Base-by-base conservation (phyloP, 495 filamentous ascomycete species). In the Ascobolus immersus region DNA sequence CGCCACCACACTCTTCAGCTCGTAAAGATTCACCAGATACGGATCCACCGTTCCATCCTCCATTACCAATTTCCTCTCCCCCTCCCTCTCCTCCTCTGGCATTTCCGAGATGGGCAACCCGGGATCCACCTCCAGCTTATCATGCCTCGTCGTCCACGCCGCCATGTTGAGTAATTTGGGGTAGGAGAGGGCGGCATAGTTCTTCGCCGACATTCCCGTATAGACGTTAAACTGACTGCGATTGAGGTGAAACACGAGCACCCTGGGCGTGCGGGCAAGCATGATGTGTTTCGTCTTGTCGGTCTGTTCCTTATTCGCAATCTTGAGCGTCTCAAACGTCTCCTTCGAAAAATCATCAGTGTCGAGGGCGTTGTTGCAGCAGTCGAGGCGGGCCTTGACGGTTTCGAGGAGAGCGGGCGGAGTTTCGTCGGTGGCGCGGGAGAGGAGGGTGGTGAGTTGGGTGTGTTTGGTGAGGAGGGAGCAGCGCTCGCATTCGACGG, bases 401-500 rank as follows among this genome's bases (percentile, higher is more conserved):
- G 39, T 34, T 4, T 29, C 14, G 30, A 39, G 36, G 42, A 52
- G 20, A 34, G 41, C 17, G 44, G 32, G 36, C 4, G 39, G 17
- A 41, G 42, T 0, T 13, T 38, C 34, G 2, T 44, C 14, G 33
- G 38, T 26, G 22, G 37, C 37, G 8, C 49, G 43, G 19, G 52
- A 42, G 4, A 58, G 38, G 6, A 67, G 38, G 2, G 47, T 42
- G 10, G 49, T 50, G 22, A 67, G 37, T 1, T 52, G 29, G 5
- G 43, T 39, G 10, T 54, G 52, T 9, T 45, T 39, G 23, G 53
- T 55, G 1, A 84, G 44, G 5, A 94, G 59, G 0, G 86, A 86
- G 54, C 89, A 99, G 38, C 82, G 91, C 23, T 69, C 62, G 50
- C 89, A 99, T 43, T 93, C 73, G 11, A 94, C 81, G 0, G 76